Conservation (phyloP, 257 asterid species). For the Salvia rosmarinus region DNA sequence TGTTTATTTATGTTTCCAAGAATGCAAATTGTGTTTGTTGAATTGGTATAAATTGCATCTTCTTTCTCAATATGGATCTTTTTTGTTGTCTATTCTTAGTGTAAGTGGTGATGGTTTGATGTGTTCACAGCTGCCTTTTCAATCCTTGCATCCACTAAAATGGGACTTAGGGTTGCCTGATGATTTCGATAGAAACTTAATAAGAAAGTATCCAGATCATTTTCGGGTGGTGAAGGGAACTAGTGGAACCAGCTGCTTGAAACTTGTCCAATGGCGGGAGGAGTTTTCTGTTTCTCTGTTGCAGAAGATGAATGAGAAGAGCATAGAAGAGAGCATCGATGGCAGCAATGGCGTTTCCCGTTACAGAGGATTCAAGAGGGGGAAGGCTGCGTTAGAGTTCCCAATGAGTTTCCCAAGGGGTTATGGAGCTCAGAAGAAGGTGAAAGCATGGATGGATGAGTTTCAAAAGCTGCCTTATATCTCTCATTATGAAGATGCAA, state of each 20-base stretch:
- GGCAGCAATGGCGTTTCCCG: slow-evolving; percentile 7
- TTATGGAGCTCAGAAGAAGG: slow-evolving; percentile 91
- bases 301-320: slow-evolving; percentile 75
- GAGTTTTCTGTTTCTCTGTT: slow-evolving; percentile 69
- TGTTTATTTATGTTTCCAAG: no score
- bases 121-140: slow-evolving; percentile 67
- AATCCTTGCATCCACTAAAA: slow-evolving; percentile 69
- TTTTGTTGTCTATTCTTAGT: no score
- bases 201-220: slow-evolving; percentile 61
- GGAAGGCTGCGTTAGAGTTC: slow-evolving; percentile 76
- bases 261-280: slow-evolving; percentile 69
- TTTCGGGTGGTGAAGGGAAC: slow-evolving; percentile 66
- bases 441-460: slow-evolving; percentile 94
- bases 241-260: slow-evolving; percentile 65
- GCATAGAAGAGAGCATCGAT: slow-evolving; percentile 27
- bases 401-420: slow-evolving; percentile 97
- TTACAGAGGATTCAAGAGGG: slow-evolving; percentile 74
- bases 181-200: slow-evolving; percentile 66
- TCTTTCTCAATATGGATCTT: not conserved
- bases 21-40: no score
- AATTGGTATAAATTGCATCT: no score
- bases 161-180: slow-evolving; percentile 96
- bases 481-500: slow-evolving; percentile 87
- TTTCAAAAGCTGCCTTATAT: slow-evolving; percentile 92
- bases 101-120: slow-evolving; percentile 12